These are phyloP conservation scores for Rhipidocladum racemiflorum DNA, from an alignment of 176 grass and related monocot genomes.

Conservation along the genomic window DNA sequence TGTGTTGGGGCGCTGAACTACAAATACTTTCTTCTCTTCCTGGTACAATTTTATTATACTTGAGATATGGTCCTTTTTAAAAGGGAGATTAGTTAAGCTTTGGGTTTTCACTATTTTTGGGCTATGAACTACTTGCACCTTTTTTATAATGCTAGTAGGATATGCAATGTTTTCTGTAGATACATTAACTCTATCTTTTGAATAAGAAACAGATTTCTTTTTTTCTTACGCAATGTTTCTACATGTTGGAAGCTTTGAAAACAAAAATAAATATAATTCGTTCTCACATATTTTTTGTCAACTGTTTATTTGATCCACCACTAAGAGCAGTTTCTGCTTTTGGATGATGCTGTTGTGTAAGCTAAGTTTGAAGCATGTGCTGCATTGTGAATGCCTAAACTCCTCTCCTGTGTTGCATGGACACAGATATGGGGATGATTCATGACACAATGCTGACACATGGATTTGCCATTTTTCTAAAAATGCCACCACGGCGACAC, in stretches of 20 bases:
- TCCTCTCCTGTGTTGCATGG: no score
- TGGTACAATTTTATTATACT: slow-evolving; percentile 51
- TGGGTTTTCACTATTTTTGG: neutral
- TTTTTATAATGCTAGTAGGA: neutral
- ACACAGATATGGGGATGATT: no score
- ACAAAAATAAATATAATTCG: neutral
- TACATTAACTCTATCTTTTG: neutral
- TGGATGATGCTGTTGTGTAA: neutral
- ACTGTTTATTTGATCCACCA: neutral
- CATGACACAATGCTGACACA: no score
- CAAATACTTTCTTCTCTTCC: slow-evolving; percentile 94
- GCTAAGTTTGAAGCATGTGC: neutral
- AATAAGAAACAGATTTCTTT: neutral
- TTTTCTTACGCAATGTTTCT: neutral
- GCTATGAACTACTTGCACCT: neutral
- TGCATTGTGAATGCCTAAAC: neutral
- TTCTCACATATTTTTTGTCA: neutral
- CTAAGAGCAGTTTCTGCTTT: neutral
- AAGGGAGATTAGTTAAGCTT: neutral
- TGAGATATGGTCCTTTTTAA: slow-evolving; percentile 14
- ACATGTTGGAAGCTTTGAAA: neutral
- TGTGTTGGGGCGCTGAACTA: slow-evolving; percentile 95
- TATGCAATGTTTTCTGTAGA: neutral
- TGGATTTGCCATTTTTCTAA: no score
- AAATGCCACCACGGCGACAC: no score